Evolutionary conservation across 495 filamentous ascomycete genomes (phyloP), one percentile per base, ranked within the genome.

Genomic region (Aspergillus biplanus): DNA sequence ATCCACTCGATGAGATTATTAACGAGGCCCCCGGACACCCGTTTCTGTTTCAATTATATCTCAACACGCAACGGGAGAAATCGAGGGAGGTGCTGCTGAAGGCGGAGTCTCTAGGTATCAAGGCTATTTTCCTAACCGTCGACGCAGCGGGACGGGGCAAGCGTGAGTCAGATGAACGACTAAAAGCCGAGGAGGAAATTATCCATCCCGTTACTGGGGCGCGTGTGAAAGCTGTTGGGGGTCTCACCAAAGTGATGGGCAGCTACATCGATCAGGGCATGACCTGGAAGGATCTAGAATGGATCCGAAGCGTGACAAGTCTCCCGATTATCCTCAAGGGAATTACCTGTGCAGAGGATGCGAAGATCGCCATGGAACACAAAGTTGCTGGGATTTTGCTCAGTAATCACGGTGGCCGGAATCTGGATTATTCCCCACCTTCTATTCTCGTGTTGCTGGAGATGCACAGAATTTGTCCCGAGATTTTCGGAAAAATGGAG

Each of bases 91-190:
- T 80, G 11, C 81, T 85, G 4, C 61, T 54, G 8, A 75, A 69
- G 52, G 68, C 71, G 1, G 83, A 87, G 61, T 63, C 66, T 0
- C 69, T 81, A 0, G 73, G 70, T 0, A 71, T 90, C 12, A 82
- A 81, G 53, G 85, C 78, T 4, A 80, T 96, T 47, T 85, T 87
- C 58, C 77, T 96, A 21, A 97, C 93, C 4, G 86, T 96, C 18
- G 93, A 97, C 72, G 89, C 91, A 1, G 89, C 92, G 1, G 86
- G 91, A 8, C 86, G 91, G 0, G 92, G 92, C 2, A 97, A 97
- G 74, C 82, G 92, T 53, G 93, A 97, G 80, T 84, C 87, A 33
- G 93, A 97, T 73, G 92, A 96, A 69, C 73, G 85, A 2, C 73
- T 74, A 1, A 80, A 85, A 48, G 80, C 83, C 48, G 73, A 52